Evolutionary conservation across 108 stramenopile species (phyloP), one percentile per base, ranked within the genome.

Genomic region (Nitzschia palea): DNA sequence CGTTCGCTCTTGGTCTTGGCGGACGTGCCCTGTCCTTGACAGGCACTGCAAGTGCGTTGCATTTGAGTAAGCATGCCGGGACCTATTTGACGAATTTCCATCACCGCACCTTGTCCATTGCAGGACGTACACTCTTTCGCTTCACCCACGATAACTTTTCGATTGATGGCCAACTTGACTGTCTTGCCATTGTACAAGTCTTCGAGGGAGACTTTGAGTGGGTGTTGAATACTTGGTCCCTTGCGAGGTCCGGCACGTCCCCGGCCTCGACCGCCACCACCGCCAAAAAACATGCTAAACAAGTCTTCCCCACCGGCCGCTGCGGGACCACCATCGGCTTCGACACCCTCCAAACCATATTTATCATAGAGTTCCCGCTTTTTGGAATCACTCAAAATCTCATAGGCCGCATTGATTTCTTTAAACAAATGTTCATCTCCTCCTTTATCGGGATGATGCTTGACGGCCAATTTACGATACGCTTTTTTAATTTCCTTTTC

Each of bases 111-210:
- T 33, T 95, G 95, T 9, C 97, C 97, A 23, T 87, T 77, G 47
- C 95, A 96, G 17, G 61, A 68, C 1, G 54, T 55, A 51, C 97
- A 98, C 55, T 68, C 67, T 35, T 79, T 81, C 33, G 73, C 62
- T 0, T 84, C 84, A 8, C 93, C 94, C 28, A 91, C 81, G 50
- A 96, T 93, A 52, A 95, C 86, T 68, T 96, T 90, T 22, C 97
- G 83, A 40, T 88, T 96, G 44, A 96, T 83, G 14, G 86, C 87
- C 8, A 98, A 57, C 55, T 93, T 93, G 57, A 97, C 95, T 31
- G 97, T 98, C 75, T 97, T 97, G 44, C 98, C 98, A 55, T 91
- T 96, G 87, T 93, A 99, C 6, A 98, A 68, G 67, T 98, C 96
- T 61, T 99, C 97, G 34, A 99, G 71, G 30, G 85, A 79, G 18